A percentile compares a stretch with the other conserved stretches of the same genome.
phyloP scores from a whole-genome alignment of 164 flowering plant genomes.

The Vitis amurensis region DNA sequence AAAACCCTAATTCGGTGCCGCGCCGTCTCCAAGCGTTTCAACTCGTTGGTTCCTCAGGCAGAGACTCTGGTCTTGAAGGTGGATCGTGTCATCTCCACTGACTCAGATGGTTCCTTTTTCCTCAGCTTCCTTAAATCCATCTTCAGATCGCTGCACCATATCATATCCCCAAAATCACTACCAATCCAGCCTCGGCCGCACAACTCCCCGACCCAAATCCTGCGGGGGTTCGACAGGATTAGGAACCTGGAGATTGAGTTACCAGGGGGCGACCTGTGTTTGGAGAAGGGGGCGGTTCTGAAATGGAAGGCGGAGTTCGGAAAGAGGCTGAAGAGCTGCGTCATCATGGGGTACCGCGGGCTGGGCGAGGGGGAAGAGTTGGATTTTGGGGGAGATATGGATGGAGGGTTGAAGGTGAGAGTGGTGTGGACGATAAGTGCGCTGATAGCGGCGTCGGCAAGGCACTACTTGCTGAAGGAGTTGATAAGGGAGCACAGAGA shows the following conservation, averaged over 20 bases:
- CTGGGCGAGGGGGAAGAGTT: neutral
- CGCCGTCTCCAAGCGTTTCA: slow-evolving; percentile 51
- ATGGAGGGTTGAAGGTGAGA: slow-evolving; percentile 42
- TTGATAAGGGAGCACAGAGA: slow-evolving; percentile 35
- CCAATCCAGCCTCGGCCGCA: slow-evolving; percentile 14
- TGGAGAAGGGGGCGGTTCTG: slow-evolving; percentile 39
- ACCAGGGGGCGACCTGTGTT: slow-evolving; percentile 43
- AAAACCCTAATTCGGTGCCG: slow-evolving; percentile 51
- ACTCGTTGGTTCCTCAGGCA: slow-evolving; percentile 46
- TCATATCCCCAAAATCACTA: slow-evolving; percentile 19
- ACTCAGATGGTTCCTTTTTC: slow-evolving; percentile 30
- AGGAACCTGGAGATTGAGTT: slow-evolving; percentile 41
- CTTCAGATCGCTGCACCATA: slow-evolving; percentile 32
- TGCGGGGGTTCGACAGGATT: slow-evolving; percentile 40
- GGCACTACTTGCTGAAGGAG: slow-evolving; percentile 43
- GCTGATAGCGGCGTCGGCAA: slow-evolving; percentile 52
- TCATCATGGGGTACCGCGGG: slow-evolving; percentile 35
- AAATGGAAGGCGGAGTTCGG: slow-evolving; percentile 60
- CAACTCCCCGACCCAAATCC: slow-evolving; percentile 44
- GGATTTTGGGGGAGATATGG: slow-evolving; percentile 13
- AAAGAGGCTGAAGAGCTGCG: slow-evolving; percentile 39
- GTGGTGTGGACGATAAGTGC: slow-evolving; percentile 59
- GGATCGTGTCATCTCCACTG: slow-evolving; percentile 49
- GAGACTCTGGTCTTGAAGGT: slow-evolving; percentile 42
- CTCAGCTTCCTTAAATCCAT: slow-evolving; percentile 31